Conservation (phyloP, 345 rosid species). For the Eutrema heterophyllum region DNA sequence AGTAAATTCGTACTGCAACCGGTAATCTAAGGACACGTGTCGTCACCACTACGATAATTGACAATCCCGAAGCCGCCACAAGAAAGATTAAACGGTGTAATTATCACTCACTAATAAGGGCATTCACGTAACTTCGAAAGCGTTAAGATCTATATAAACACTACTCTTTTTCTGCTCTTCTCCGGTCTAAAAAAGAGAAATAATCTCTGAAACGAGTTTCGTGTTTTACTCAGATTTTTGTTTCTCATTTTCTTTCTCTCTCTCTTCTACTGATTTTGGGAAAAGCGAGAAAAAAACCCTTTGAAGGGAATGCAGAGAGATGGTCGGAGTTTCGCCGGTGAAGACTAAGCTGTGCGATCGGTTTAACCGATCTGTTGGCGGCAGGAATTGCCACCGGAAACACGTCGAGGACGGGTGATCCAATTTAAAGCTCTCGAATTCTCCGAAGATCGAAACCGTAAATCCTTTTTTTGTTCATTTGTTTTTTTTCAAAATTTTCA, state of each 20-base stretch:
- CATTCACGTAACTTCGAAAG: rapidly evolving
- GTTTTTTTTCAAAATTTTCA: neutral
- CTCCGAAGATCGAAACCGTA: neutral
- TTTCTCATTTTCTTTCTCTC: neutral
- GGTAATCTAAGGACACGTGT: conserved; percentile 22
- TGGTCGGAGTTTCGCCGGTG: conserved; percentile 46
- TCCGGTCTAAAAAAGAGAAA: neutral
- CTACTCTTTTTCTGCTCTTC: neutral
- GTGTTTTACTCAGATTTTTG: neutral
- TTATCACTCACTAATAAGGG: conserved; percentile 20
- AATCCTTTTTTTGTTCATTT: neutral
- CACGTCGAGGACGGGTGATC: conserved; percentile 98
- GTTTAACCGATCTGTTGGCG: conserved; percentile 53
- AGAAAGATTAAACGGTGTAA: conserved; percentile 4
- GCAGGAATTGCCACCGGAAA: conserved; percentile 87
- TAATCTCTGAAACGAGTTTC: neutral
- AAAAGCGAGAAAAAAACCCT: neutral
- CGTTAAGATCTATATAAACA: conserved; percentile 25
- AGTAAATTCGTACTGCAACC: neutral
- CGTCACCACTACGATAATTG: neutral
- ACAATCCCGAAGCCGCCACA: conserved; percentile 12
- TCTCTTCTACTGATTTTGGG: neutral
- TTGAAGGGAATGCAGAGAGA: conserved; percentile 76
- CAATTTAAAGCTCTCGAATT: neutral
- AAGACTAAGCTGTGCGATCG: conserved; percentile 49